A percentile compares a stretch with the other conserved stretches of the same genome.
Conservation (phyloP, 73 alveolate species). For the Durusdinium trenchii region DNA sequence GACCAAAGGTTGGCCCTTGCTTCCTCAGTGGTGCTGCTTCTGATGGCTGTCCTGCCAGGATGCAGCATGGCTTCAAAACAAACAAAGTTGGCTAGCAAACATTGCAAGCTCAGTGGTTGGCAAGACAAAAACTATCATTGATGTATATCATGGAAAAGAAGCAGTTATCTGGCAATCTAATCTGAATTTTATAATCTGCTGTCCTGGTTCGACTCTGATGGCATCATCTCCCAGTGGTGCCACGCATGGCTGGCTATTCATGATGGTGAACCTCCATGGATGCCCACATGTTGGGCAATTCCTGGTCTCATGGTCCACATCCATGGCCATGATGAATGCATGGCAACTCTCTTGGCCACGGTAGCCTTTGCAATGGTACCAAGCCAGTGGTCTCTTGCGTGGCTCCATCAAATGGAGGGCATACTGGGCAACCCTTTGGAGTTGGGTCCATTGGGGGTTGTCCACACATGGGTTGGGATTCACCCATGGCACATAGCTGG, state of each 20-base stretch:
- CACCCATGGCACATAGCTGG: not conserved
- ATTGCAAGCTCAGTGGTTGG: no score
- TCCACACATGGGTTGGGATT: slow-evolving; percentile 8
- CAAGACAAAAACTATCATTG: not conserved
- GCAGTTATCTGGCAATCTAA: not conserved
- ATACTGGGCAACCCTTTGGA: not conserved
- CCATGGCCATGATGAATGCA: not conserved
- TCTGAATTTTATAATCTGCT: not conserved
- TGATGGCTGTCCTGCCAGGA: slow-evolving; percentile 15
- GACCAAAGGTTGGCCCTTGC: not conserved
- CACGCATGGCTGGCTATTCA: slow-evolving; percentile 7
- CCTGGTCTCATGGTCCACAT: not conserved
- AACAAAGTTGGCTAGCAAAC: no score
- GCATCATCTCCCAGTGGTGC: slow-evolving; percentile 17
- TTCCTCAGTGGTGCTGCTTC: slow-evolving; percentile 16
- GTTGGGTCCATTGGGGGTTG: not conserved
- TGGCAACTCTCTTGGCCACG: not conserved
- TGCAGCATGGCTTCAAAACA: not conserved
- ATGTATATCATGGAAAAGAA: no score
- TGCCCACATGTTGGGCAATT: not conserved
- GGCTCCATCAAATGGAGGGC: slow-evolving; percentile 17
- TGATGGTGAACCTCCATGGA: slow-evolving; percentile 4
- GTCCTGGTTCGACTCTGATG: not conserved
- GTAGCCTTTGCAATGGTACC: slow-evolving; percentile 8
- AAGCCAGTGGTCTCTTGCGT: slow-evolving; percentile 12